These are phyloP conservation scores for Phytophthora boehmeriae DNA, from an alignment of 352 stramenopile genomes.

Conservation along the genomic window DNA sequence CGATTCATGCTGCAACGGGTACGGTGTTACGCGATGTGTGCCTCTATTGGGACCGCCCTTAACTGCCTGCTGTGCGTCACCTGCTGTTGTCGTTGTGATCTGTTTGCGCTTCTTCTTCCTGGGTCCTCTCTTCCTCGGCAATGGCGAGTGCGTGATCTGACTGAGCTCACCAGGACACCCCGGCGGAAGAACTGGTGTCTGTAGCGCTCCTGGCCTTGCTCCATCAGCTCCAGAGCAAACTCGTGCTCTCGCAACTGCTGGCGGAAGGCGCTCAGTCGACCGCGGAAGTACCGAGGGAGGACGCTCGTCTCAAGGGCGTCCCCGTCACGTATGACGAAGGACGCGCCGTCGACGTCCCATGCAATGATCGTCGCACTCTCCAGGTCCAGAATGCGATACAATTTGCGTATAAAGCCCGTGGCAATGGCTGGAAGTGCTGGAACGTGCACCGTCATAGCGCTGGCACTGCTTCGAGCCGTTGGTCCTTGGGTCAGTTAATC, in stretches of 20 bases:
- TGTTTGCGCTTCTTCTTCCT: conserved; percentile 35
- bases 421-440: conserved; percentile 47
- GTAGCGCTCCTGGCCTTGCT: conserved; percentile 42
- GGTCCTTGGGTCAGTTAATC: not conserved
- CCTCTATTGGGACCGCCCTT: conserved; percentile 14
- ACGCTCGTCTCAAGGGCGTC: conserved; percentile 51
- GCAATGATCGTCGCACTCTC: conserved; percentile 56
- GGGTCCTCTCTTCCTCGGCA: conserved; percentile 40
- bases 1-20: conserved; percentile 15
- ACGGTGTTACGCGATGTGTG: conserved; percentile 18
- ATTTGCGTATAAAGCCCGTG: conserved; percentile 73
- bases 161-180: conserved; percentile 44
- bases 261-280: conserved; percentile 60
- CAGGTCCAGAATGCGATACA: conserved; percentile 78
- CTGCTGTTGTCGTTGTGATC: conserved; percentile 1
- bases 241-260: conserved; percentile 77
- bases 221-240: conserved; percentile 26
- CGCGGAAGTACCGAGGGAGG: conserved; percentile 73
- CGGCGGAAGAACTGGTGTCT: conserved; percentile 50
- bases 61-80: conserved; percentile 16
- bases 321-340: conserved; percentile 60
- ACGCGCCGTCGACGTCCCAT: conserved; percentile 58
- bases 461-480: not conserved
- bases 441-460: not conserved
- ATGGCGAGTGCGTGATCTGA: conserved; percentile 43